A percentile compares a stretch with the other conserved stretches of the same genome.
These are phyloP conservation scores for Saccharum hybrid DNA, from an alignment of 202 grass and related monocot species.

Conservation along the genomic window DNA sequence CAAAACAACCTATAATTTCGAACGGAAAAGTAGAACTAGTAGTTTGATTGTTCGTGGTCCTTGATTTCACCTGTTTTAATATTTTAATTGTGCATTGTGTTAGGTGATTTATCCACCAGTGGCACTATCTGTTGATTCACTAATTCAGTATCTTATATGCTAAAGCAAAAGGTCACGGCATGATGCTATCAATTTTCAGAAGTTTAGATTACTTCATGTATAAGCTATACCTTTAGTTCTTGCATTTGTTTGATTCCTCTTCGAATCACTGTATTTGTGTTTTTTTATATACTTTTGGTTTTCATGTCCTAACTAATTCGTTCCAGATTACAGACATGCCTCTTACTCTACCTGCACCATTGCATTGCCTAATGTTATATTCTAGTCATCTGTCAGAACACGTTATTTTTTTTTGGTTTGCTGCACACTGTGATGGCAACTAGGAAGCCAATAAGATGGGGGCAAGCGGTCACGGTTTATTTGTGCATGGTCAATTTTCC, in stretches of 20 bases:
- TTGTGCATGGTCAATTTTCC: slow-evolving; percentile 6
- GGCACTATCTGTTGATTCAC: not conserved
- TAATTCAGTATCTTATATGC: not conserved
- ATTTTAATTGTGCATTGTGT: not conserved
- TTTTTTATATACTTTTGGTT: not conserved
- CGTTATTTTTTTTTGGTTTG: slow-evolving; percentile 29
- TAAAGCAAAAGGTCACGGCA: not conserved
- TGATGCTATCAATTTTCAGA: not conserved
- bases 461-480: not conserved
- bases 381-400: not conserved
- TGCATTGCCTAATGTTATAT: not conserved
- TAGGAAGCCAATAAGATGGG: not conserved
- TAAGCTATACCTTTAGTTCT: not conserved
- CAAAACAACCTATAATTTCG: not conserved
- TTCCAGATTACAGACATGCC: not conserved
- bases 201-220: not conserved
- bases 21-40: not conserved
- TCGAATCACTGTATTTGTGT: not conserved
- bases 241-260: not conserved
- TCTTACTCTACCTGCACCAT: slow-evolving; percentile 1
- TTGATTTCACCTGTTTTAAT: not conserved
- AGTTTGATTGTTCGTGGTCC: slow-evolving; percentile 1
- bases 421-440: not conserved
- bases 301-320: not conserved
- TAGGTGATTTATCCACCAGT: not conserved